Percentiles rank a stretch among this genome's conserved stretches.
These are phyloP conservation scores for Magnaporthiopsis rhizophila DNA, from an alignment of 2,329 filamentous ascomycete genomes.

Conservation along the genomic window DNA sequence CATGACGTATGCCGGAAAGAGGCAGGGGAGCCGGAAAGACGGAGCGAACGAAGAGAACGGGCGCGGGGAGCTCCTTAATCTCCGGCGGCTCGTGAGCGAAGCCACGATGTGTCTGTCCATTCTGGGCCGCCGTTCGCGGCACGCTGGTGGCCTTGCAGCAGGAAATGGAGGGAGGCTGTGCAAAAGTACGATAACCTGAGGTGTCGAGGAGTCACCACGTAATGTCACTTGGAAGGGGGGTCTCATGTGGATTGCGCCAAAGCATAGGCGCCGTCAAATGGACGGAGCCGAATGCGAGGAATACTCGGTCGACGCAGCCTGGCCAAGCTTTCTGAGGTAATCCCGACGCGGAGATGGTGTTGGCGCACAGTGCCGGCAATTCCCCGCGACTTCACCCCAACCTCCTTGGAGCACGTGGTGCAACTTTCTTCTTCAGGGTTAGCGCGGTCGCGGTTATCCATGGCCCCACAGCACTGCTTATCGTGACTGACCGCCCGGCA, in stretches of 20 bases:
- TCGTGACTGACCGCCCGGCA: neutral
- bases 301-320: neutral
- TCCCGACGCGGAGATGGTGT: neutral
- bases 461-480: neutral
- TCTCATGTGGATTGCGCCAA: too few relatives aligned
- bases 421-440: neutral
- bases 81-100: neutral
- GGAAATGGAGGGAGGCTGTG: neutral
- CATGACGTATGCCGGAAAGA: neutral
- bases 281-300: neutral
- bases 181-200: neutral
- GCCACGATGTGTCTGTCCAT: neutral
- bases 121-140: too few relatives aligned
- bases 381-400: neutral
- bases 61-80: neutral
- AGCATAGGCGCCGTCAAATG: neutral
- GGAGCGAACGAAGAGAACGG: neutral
- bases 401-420: neutral
- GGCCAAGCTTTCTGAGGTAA: neutral
- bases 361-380: neutral
- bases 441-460: neutral
- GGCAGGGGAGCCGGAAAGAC: neutral
- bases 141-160: neutral
- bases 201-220: too few relatives aligned
- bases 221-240: too few relatives aligned